phyloP scores from a whole-genome alignment of 2,329 filamentous ascomycete species.

The Trichoderma lentiforme region DNA sequence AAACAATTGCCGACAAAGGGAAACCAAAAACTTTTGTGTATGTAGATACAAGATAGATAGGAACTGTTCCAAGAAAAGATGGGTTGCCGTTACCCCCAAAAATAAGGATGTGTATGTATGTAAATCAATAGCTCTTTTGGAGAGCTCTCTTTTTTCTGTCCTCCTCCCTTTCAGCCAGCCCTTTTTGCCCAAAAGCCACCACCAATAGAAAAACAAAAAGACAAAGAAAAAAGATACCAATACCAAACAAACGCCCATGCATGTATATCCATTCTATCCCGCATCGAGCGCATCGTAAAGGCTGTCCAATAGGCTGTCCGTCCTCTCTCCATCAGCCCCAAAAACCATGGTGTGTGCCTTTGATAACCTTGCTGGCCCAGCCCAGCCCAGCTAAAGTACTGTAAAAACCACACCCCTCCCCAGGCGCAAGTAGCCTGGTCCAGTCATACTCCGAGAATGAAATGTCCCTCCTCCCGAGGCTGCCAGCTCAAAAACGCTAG shows the following conservation, averaged over 20 bases:
- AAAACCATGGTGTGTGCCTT: background rate
- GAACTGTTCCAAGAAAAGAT: background rate
- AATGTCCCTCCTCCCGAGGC: background rate
- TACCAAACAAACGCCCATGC: background rate
- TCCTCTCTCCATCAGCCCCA: background rate
- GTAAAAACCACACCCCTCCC: background rate
- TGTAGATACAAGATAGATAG: no score
- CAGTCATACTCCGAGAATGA: background rate
- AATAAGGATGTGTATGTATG: background rate
- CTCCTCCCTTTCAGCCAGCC: background rate
- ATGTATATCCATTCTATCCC: background rate
- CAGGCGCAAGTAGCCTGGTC: background rate
- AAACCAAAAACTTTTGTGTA: background rate
- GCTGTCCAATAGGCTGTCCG: background rate
- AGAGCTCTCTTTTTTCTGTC: no score
- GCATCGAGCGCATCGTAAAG: background rate
- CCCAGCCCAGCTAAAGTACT: background rate
- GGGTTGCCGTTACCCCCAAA: background rate
- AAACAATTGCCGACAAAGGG: background rate
- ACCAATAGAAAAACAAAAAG: background rate
- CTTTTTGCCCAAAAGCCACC: background rate
- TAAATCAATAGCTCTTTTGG: no score
- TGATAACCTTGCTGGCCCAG: background rate
- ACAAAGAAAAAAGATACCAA: background rate
- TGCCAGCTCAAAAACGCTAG: background rate